Evolutionary conservation across 495 filamentous ascomycete species (phyloP).

Genomic region (Bryoglossum gracile): DNA sequence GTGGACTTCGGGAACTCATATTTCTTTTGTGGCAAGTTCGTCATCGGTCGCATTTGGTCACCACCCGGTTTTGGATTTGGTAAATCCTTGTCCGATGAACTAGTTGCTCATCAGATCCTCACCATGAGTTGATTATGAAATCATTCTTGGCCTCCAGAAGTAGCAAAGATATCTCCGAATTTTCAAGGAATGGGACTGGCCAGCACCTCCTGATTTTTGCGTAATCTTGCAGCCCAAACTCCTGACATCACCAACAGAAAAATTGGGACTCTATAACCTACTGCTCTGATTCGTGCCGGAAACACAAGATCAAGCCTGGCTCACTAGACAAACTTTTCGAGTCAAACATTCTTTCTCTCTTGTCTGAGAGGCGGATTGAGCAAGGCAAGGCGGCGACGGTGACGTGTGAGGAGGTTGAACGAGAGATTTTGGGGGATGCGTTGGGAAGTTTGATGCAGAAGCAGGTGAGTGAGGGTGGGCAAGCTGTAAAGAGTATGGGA

Average conservation of each 20-base stretch:
- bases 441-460: background rate
- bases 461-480: background rate
- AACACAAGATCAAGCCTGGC: conserved; percentile 10
- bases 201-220: too few relatives aligned
- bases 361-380: background rate
- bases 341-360: conserved; percentile 1
- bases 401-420: conserved; percentile 12
- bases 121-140: too few relatives aligned
- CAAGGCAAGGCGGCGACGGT: conserved; percentile 1
- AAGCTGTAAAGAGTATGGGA: background rate
- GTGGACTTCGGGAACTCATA: too few relatives aligned
- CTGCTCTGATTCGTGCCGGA: conserved; percentile 8
- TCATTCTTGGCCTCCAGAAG: too few relatives aligned
- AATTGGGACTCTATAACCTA: conserved; percentile 13
- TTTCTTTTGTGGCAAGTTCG: too few relatives aligned
- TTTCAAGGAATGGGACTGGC: too few relatives aligned
- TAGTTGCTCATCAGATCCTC: too few relatives aligned
- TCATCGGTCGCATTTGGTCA: too few relatives aligned
- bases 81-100: too few relatives aligned
- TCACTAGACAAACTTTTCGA: conserved; percentile 9
- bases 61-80: too few relatives aligned
- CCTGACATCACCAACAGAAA: background rate
- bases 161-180: too few relatives aligned
- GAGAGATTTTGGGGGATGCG: background rate
- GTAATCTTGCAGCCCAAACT: too few relatives aligned